Percentiles rank a stretch among this genome's conserved stretches.
Conservation (phyloP, 2,329 filamentous ascomycete species). For the Xylaria multiplex region DNA sequence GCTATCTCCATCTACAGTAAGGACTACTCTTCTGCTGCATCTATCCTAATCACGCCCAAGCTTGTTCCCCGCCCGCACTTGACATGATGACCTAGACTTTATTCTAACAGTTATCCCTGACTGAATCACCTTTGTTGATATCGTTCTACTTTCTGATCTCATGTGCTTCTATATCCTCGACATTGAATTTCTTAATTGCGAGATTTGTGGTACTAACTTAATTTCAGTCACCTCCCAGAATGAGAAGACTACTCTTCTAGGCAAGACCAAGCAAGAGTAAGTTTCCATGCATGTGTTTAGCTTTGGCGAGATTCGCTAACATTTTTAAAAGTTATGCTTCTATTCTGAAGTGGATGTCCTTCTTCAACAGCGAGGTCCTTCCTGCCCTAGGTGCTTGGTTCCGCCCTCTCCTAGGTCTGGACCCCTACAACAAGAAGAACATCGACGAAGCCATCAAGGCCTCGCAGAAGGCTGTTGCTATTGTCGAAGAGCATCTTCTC, state of each 20-base stretch:
- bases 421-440: slow-evolving; percentile 97
- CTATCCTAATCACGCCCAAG: slow-evolving; percentile 30
- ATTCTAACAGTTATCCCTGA: slow-evolving; percentile 97
- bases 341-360: slow-evolving; percentile 98
- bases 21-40: slow-evolving; percentile 50
- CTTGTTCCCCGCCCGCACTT: slow-evolving; percentile 29
- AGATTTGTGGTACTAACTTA: slow-evolving; percentile 46
- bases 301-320: slow-evolving; percentile 40
- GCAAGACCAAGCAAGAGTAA: slow-evolving; percentile 99
- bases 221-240: slow-evolving; percentile 93
- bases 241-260: slow-evolving; percentile 98
- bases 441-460: slow-evolving; percentile 82
- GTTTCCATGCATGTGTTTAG: slow-evolving; percentile 42
- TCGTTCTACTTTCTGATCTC: slow-evolving; percentile 82
- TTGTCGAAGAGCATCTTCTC: slow-evolving; percentile 87
- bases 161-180: slow-evolving; percentile 44
- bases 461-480: slow-evolving; percentile 72
- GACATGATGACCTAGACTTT: slow-evolving; percentile 77
- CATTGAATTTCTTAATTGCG: slow-evolving; percentile 33
- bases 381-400: slow-evolving; percentile 80
- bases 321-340: slow-evolving; percentile 76
- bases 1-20: slow-evolving; percentile 98
- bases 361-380: slow-evolving; percentile 89
- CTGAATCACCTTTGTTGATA: slow-evolving; percentile 92
- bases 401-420: slow-evolving; percentile 82